A percentile compares a stretch with the other conserved stretches of the same genome.
Evolutionary conservation across 257 asterid species (phyloP).

Genomic region (Sherardia arvensis): DNA sequence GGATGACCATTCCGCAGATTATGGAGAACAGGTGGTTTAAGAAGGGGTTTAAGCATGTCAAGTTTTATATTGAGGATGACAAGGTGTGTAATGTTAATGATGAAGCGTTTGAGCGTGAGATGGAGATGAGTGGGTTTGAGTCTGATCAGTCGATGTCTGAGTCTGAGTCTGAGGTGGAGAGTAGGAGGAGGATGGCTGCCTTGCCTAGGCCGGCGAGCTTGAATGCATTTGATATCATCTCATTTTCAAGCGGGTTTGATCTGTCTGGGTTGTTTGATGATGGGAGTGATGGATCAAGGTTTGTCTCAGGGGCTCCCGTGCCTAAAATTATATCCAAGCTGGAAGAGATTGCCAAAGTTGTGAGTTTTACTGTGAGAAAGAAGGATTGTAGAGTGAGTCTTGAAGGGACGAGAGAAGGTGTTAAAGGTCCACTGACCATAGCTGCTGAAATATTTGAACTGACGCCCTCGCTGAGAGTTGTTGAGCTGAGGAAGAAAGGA

Average conservation of each 20-base stretch:
- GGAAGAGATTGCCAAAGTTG: conserved; percentile 88
- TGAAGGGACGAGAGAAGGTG: conserved; percentile 79
- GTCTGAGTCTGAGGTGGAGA: conserved; percentile 54
- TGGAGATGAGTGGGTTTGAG: conserved; percentile 21
- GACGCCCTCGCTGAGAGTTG: conserved; percentile 78
- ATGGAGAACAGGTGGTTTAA: conserved; percentile 43
- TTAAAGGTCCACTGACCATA: conserved; percentile 83
- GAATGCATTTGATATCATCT: conserved; percentile 87
- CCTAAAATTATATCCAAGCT: conserved; percentile 54
- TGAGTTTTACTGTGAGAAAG: conserved; percentile 80
- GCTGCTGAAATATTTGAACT: conserved; percentile 89
- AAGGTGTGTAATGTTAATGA: conserved; percentile 54
- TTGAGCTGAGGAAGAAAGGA: conserved; percentile 83
- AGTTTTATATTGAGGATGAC: conserved; percentile 82
- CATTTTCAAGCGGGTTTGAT: conserved; percentile 82
- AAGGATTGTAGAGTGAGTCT: conserved; percentile 80
- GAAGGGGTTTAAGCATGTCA: conserved; percentile 41
- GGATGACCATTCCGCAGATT: conserved; percentile 34
- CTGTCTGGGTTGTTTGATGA: conserved; percentile 88
- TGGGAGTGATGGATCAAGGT: conserved; percentile 59
- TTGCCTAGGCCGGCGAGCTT: conserved; percentile 83
- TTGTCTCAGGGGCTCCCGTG: conserved; percentile 75
- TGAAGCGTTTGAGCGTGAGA: conserved; percentile 19
- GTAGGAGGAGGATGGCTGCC: conserved; percentile 28
- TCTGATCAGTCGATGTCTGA: conserved; percentile 64